Base-by-base conservation (phyloP, 2,329 filamentous ascomycete genomes). In the Trichophyton mentagrophytes region DNA sequence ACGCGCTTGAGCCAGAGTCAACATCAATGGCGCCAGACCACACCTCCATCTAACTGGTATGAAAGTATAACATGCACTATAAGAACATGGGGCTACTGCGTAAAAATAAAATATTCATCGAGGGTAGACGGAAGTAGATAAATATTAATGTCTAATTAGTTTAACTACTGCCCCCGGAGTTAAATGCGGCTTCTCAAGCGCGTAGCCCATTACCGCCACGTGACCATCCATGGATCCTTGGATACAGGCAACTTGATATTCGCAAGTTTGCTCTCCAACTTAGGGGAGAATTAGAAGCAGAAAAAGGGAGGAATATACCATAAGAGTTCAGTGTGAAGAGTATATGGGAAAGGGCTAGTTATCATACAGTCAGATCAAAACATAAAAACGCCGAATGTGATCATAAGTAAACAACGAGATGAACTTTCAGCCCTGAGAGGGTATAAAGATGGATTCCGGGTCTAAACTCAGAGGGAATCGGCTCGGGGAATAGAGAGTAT, bases 1-100 rank as follows among this genome's bases (percentile, higher is more conserved):
- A 51, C 30, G 27, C 13, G n/a, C 17, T 56, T n/a, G 38, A 49
- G 36, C 15, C 33, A 40, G 17, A 44, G 25, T 57, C 8, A 42
- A 64, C 30, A 33, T 57, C 8, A 46, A 64, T 42, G 38, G 57
- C 59, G 51, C 67, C 62, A 60, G 62, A 33, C 58, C 66, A 68
- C 69, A 72, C 72, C 68, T 69, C 68, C 56, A 74, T 66, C n/a
- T 30, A 59, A 36, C 25, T 9, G 9, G 20, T 25, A 44, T 15
- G 15, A 20, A 25, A 3, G 4, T 53, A 47, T 47, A 53, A 33
- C 30, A 33, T 53, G 13, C 49, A 44, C 17, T 44, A 15, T n/a
- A 30, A 25, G 27, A 53, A 1, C 49, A 53, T 53, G 13, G 30
- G 6, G 22, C 69, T 7, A 71, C 71, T 11, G 38, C 30, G 30